Evolutionary conservation across 1,284 basidiomycete species (phyloP), one percentile per base, ranked within the genome.

Genomic region (Austroboletus novae-zelandiae): DNA sequence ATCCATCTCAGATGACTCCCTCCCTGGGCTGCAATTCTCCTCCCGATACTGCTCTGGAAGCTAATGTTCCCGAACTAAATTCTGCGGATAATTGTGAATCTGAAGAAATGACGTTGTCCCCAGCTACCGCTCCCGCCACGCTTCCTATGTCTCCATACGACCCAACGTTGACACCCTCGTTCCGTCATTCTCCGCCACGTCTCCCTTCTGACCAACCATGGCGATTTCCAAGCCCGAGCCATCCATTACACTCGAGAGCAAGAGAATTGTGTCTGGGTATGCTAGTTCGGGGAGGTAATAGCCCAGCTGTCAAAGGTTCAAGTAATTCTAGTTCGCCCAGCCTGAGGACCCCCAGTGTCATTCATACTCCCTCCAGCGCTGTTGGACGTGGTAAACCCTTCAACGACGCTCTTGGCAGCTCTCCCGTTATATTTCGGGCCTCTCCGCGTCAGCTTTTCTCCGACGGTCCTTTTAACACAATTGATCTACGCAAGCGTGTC

Each of bases 141-240:
- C 71, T 83, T 43, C 80, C 83, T 9, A 73, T 79, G 54, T 86
- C 86, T 1, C 86, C 86, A 2, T 89, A 89, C 53, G 78, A 89
- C 60, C 86, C 86, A 32, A 74, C 79, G 10, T 69, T 78, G 30
- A 88, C 86, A 0, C 86, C 86, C 0, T 78, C 84, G 6, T 89
- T 88, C 67, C 80, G 83, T 39, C 86, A 89, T 61, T 87, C 84
- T 8, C 83, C 86, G 11, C 78, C 81, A 0, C 83, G 78, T 8
- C 75, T 83, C 18, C 83, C 84, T 8, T 84, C 80, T 17, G 81
- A 86, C 56, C 85, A 87, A 52, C 86, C 87, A 6, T 89, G 86
- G 87, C 79, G 83, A 34, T 89, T 81, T 62, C 79, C 82, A 15
- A 86, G 83, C 59, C 83, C 84, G 18, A 84, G 82, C 47, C 83